Evolutionary conservation across 2,329 filamentous ascomycete species (phyloP), one percentile per base, ranked within the genome.

Genomic region (Calonectria ilicicola): DNA sequence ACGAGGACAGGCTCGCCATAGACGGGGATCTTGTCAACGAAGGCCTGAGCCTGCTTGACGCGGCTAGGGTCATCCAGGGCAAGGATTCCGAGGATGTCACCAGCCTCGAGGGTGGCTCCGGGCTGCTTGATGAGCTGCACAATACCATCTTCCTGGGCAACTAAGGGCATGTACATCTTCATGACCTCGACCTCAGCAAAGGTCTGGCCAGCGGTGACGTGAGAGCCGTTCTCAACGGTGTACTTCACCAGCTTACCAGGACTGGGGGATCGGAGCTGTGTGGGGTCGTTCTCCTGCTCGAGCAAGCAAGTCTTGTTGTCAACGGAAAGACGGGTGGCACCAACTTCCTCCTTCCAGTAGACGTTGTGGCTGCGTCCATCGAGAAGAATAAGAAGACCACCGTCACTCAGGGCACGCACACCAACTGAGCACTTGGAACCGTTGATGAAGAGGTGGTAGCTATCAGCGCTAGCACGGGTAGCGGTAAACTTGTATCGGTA

Each of bases 111-210:
- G 21, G 95, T 97, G n/a, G 97, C 94, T 84, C 97, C 97, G 75
- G 97, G 97, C 87, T 98, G 97, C 91, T 99, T 99, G 89, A 99
- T 98, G 80, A 99, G 91, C 87, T 98, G 97, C 69, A 99, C 96
- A 67, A 98, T 91, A 88, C 97, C 97, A 80, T 98, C 97, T 84
- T 99, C 97, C 82, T 96, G 93, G 3, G 97, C 94, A 74, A 99
- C 91, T 68, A 99, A 90, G 81, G 97, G 97, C 97, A 99, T 99
- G 90, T 98, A 98, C 97, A 99, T 99, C 91, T 99, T 99, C 97
- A 99, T 99, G 86, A 99, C 97, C 86, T 99, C 97, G 47, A 99
- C 96, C 85, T 99, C 97, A 69, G 97, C 97, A 82, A 95, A 99
- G 40, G 96, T 89, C 85, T 98, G 94, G 70, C 96, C 96, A 79